A percentile compares a stretch with the other conserved stretches of the same genome.
phyloP scores from a whole-genome alignment of 2,329 filamentous ascomycete species.

The Diaporthe destruens region DNA sequence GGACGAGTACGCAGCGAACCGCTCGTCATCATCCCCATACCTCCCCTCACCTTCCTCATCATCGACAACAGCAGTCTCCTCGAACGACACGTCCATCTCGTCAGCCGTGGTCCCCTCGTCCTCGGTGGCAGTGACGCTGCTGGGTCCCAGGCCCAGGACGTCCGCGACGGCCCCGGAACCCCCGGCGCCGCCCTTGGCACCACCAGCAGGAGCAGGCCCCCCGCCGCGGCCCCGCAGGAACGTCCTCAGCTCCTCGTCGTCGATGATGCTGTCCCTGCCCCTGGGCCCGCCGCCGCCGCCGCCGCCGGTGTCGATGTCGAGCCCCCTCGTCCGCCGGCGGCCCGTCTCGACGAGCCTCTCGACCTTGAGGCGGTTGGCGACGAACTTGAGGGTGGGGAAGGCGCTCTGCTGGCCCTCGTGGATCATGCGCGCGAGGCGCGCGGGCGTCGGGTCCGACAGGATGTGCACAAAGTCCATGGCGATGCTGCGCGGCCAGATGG shows the following conservation, averaged over 20 bases:
- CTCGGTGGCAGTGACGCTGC: slow-evolving; percentile 40
- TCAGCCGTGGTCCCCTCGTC: slow-evolving; percentile 42
- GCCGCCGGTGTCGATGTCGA: slow-evolving; percentile 45
- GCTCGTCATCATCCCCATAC: not conserved
- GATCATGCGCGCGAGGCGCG: slow-evolving; percentile 87
- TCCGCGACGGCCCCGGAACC: not conserved
- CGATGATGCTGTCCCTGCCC: slow-evolving; percentile 71
- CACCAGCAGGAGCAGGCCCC: not conserved
- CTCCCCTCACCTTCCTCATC: slow-evolving; percentile 9
- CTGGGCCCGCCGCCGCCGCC: slow-evolving; percentile 54
- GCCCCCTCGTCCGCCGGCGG: slow-evolving; percentile 64
- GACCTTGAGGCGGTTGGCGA: slow-evolving; percentile 86
- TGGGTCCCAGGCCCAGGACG: not conserved
- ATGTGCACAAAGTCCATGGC: slow-evolving; percentile 88
- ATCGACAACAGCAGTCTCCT: slow-evolving; percentile 33
- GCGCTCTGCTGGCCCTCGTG: slow-evolving; percentile 89
- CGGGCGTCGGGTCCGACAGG: slow-evolving; percentile 82
- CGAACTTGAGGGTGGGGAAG: slow-evolving; percentile 93
- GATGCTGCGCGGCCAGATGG: slow-evolving; percentile 90
- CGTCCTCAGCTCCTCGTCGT: slow-evolving; percentile 67
- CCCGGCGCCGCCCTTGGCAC: not conserved
- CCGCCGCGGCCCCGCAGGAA: slow-evolving; percentile 48
- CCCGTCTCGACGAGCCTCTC: slow-evolving; percentile 77
- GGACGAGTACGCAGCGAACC: slow-evolving; percentile 12
- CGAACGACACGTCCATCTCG: slow-evolving; percentile 32